Evolutionary conservation across 2,329 filamentous ascomycete genomes (phyloP).

Genomic region (Davidsoniella neocaledoniae): DNA sequence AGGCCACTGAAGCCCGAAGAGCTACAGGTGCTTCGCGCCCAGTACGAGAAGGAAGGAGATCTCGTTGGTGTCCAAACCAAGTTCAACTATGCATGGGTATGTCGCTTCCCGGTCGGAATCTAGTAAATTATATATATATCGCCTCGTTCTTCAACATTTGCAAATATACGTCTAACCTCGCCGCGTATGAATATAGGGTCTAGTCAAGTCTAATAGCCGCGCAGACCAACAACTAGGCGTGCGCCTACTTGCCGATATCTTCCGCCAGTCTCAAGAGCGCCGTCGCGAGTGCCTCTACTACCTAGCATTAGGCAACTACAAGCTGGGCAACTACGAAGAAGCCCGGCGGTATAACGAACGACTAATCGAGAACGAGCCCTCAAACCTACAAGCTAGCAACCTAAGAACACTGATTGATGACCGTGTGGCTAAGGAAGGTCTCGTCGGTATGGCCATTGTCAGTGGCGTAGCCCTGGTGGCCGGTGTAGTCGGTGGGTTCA

Average conservation of each 20-base stretch:
- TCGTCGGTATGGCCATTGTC: conserved; percentile 88
- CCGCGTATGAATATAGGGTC: conserved; percentile 39
- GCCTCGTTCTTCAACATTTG: neutral
- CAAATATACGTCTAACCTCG: conserved; percentile 7
- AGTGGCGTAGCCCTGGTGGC: conserved; percentile 85
- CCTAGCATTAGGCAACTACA: conserved; percentile 92
- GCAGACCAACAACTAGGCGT: conserved; percentile 88
- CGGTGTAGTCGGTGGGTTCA: conserved; percentile 76
- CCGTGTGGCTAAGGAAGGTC: conserved; percentile 83
- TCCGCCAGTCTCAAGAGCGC: conserved; percentile 80
- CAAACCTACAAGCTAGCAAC: conserved; percentile 79
- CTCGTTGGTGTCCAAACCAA: conserved; percentile 96
- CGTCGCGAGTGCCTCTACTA: conserved; percentile 97
- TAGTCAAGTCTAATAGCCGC: conserved; percentile 81
- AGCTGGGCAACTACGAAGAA: conserved; percentile 93
- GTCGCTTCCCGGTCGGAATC: conserved; percentile 14
- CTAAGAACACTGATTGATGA: conserved; percentile 82
- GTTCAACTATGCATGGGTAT: conserved; percentile 98
- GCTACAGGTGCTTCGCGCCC: conserved; percentile 76
- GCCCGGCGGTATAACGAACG: conserved; percentile 89
- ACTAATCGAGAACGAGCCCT: conserved; percentile 76
- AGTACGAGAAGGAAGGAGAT: conserved; percentile 95
- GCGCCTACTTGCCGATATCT: conserved; percentile 87
- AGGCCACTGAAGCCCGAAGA: conserved; percentile 84
- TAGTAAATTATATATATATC: neutral